Base-by-base conservation (phyloP, 2,329 filamentous ascomycete genomes). In the Cadophora gregata region DNA sequence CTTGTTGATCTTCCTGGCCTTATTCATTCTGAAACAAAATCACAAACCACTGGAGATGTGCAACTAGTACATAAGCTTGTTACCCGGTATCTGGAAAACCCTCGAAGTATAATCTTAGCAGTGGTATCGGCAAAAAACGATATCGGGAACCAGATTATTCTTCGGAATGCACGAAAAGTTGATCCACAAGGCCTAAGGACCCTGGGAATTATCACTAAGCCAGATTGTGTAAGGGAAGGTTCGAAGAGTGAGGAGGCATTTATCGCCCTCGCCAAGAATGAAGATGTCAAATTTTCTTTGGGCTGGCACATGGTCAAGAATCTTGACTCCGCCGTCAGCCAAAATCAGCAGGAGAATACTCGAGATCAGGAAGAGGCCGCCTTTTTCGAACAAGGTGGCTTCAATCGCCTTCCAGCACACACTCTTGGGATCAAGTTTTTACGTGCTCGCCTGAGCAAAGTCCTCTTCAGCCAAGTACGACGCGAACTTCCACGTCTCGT, bases 1-100 rank as follows among this genome's bases (percentile, higher is more conserved):
- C 79, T 89, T 36, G 85, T 89, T 4, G 86, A 89, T 73, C 78
- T 89, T 1, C 86, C 86, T 0, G 86, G 86, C 1, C 75, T 89
- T 8, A 85, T 87, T 55, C 79, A 83, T 45, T 78, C 80, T 0
- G 76, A 80, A 10, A 82, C 78, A 16, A 79, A 80, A n/a, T n/a
- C 47, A 19, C 81, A 86, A 67, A 81, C 80, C 1, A 75, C 75
- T 1, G 73, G 73, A 0, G 84, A 85, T 56, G 79, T 81, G 0
- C 73, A 80, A 1, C 66, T 82, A 1, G 82, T 89, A 7, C 68
- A 76, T 2, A 73, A 80, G 0, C 77, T 88, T 10, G 83, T 88
- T 0, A 71, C 81, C 1, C 74, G 75, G 0, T 86, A 86, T 75
- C 84, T 85, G 82, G 83, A 83, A 78, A 84, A 81, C 24, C 71